Conservation (phyloP, 1,139 yeast genomes). For the Pichia sp. region DNA sequence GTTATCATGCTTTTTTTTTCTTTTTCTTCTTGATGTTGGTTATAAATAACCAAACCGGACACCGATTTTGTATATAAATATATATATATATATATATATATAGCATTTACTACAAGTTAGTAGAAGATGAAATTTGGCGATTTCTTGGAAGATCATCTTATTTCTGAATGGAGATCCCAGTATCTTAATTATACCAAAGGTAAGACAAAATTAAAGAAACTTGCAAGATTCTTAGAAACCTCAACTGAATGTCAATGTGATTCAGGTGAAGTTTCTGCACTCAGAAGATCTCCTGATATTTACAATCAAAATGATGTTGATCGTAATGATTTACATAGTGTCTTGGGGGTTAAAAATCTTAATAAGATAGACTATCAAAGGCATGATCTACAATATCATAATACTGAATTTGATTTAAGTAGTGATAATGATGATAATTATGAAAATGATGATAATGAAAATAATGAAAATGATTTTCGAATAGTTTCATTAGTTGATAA, state of each 20-base stretch:
- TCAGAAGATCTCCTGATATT: not conserved
- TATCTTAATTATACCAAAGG: conserved; percentile 71
- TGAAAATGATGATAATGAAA: not conserved
- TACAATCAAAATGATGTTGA: not conserved
- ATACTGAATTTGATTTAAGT: too few species aligned
- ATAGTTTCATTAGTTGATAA: not conserved
- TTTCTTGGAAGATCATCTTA: conserved; percentile 49
- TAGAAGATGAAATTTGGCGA: conserved; percentile 54
- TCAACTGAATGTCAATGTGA: conserved; percentile 19
- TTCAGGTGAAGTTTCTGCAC: not conserved
- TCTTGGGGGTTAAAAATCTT: not conserved
- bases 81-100: not conserved
- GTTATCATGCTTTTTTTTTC: too few species aligned
- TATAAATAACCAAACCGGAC: not conserved
- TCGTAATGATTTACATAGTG: not conserved
- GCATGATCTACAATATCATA: not conserved
- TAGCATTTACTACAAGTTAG: not conserved
- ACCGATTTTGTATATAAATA: not conserved
- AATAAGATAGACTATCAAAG: not conserved
- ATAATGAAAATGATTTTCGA: too few species aligned
- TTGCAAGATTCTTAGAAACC: conserved; percentile 18
- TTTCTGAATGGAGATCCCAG: conserved; percentile 83
- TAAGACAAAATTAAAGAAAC: conserved; percentile 47
- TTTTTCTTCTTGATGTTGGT: too few species aligned
- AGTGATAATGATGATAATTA: too few species aligned